Base-by-base conservation (phyloP, 2,329 filamentous ascomycete genomes). In the Ophiostoma novo-ulmi region DNA sequence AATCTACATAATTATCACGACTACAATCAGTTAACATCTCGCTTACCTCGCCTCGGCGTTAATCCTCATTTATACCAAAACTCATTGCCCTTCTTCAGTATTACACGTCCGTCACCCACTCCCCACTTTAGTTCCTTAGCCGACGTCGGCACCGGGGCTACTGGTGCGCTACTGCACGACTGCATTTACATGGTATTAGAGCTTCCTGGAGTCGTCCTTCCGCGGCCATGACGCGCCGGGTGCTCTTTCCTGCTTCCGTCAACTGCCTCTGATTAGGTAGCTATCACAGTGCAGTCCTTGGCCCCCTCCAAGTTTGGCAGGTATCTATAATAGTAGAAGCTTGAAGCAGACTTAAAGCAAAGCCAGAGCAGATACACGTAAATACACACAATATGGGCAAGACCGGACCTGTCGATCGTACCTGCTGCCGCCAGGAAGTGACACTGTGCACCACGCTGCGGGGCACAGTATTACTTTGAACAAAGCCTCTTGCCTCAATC, bases 11-110 rank as follows among this genome's bases (percentile, higher is more conserved):
- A 48, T 20, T 8, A n/a, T 48, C 17, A 48, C 17, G 44, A 48
- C 31, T 31, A 31, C 44, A 48, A 48, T 48, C 6, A 8, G n/a
- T 48, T 48, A 5, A 48, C 5, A 7, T n/a, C 44, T 26, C 52
- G 52, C 52, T 58, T 31, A 58, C 22, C n/a, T 58, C 52, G 52
- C 52, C 31, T 58, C 52, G 52, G 52, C 52, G 44, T 48, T 48
- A 48, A 48, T 48, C 44, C 17, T 20, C 44, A 44, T 44, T 44
- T 17, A 44, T 48, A 7, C 17, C 17, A 48, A 48, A 20, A 8
- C 44, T n/a, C 44, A 20, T 20, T 20, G 20, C 52, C n/a, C 52
- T 58, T 58, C 17, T 48, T 5, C 44, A 48, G 38, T 39, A 48
- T 14, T 44, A 44, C 39, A 44, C 39, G 39, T 17, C 14, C 39